These are phyloP conservation scores for Astrothelium subdiscretum DNA, from an alignment of 495 filamentous ascomycete species.

Conservation along the genomic window DNA sequence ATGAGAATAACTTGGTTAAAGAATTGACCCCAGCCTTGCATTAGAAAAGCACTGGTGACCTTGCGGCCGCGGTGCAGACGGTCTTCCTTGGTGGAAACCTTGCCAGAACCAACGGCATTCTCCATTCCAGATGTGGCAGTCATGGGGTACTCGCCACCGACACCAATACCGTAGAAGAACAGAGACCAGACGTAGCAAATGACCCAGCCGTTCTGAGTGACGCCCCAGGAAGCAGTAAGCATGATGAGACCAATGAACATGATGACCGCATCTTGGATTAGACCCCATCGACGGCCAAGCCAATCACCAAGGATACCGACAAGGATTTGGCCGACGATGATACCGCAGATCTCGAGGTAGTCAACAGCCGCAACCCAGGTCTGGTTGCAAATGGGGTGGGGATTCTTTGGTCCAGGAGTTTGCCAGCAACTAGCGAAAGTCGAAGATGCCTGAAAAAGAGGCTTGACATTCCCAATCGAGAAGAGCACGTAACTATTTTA, in stretches of 20 bases:
- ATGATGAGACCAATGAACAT: conserved; percentile 84
- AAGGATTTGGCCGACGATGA: conserved; percentile 65
- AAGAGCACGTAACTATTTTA: conserved; percentile 66
- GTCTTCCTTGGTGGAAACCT: conserved; percentile 77
- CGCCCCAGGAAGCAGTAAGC: conserved; percentile 77
- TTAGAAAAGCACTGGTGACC: conserved; percentile 84
- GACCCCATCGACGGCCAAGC: conserved; percentile 74
- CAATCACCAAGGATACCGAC: conserved; percentile 30
- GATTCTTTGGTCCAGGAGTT: conserved; percentile 9
- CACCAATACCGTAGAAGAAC: conserved; percentile 83
- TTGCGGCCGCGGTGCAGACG: conserved; percentile 87
- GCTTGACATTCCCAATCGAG: conserved; percentile 80
- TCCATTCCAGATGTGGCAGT: conserved; percentile 94
- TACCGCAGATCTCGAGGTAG: conserved; percentile 79
- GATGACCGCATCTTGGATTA: conserved; percentile 85
- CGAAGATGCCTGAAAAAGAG: conserved; percentile 58
- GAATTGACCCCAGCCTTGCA: conserved; percentile 95
- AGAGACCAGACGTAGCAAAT: conserved; percentile 86
- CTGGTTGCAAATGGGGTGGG: conserved; percentile 47
- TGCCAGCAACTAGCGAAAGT: conserved; percentile 68
- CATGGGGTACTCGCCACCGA: conserved; percentile 92
- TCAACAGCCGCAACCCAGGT: conserved; percentile 68
- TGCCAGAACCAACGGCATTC: conserved; percentile 71
- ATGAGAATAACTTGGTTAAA: conserved; percentile 81
- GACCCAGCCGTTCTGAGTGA: conserved; percentile 73